A percentile compares a stretch with the other conserved stretches of the same genome.
Evolutionary conservation across 331 rosid species (phyloP).

Genomic region (Malus hybrid): DNA sequence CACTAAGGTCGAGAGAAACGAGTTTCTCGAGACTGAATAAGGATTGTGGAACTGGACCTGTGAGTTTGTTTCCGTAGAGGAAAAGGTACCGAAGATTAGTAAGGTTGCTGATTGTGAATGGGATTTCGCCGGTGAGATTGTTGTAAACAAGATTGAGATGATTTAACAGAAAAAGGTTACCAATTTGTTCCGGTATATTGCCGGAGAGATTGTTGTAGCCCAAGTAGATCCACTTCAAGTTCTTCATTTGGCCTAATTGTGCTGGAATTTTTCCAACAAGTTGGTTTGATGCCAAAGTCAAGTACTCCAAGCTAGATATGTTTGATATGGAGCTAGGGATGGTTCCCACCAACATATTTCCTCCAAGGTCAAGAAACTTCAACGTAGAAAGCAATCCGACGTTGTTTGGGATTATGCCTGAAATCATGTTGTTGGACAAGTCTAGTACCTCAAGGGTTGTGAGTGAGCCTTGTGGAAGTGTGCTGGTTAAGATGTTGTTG

Average conservation of each 20-base stretch:
- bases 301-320: slow-evolving; percentile 39
- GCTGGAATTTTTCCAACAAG: slow-evolving; percentile 53
- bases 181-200: slow-evolving; percentile 60
- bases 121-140: slow-evolving; percentile 73
- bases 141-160: slow-evolving; percentile 91
- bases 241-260: slow-evolving; percentile 40
- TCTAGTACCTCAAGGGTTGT: slow-evolving; percentile 46
- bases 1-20: slow-evolving; percentile 82
- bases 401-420: slow-evolving; percentile 51
- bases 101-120: slow-evolving; percentile 62
- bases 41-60: slow-evolving; percentile 52
- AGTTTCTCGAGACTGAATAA: slow-evolving; percentile 48
- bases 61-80: slow-evolving; percentile 73
- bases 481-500: slow-evolving; percentile 70
- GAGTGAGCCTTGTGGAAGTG: slow-evolving; percentile 38
- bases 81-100: slow-evolving; percentile 55
- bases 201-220: slow-evolving; percentile 91
- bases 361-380: slow-evolving; percentile 75
- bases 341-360: slow-evolving; percentile 55
- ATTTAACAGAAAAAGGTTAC: slow-evolving; percentile 35
- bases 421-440: slow-evolving; percentile 85
- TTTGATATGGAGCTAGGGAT: slow-evolving; percentile 63
- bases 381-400: slow-evolving; percentile 47
- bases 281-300: slow-evolving; percentile 84
- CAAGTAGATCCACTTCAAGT: slow-evolving; percentile 66